These are phyloP conservation scores for Xylaria sp. DNA, from an alignment of 2,329 filamentous ascomycete genomes.

Conservation along the genomic window DNA sequence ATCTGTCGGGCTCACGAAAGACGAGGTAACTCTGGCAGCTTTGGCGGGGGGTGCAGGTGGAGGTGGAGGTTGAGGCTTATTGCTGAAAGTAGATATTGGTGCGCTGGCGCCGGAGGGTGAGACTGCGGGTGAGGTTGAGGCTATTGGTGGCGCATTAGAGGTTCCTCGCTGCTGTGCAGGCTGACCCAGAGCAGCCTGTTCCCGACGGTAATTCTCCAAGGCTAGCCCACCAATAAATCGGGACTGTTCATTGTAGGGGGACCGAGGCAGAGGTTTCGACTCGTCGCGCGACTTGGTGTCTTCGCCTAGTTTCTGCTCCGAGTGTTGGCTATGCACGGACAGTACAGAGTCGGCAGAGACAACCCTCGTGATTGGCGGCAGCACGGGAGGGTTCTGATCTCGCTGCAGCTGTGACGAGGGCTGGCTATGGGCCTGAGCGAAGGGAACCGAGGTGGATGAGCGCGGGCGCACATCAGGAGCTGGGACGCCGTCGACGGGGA, in stretches of 20 bases:
- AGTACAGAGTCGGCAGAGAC: conserved; percentile 54
- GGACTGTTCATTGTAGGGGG: conserved; percentile 53
- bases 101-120: conserved; percentile 43
- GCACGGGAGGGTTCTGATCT: conserved; percentile 46
- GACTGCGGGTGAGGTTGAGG: conserved; percentile 13
- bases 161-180: conserved; percentile 36
- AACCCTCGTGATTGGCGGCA: conserved; percentile 62
- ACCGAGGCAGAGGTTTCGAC: conserved; percentile 47
- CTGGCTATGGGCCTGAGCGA: conserved; percentile 50
- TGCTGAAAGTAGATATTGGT: conserved; percentile 47
- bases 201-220: conserved; percentile 61
- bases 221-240: conserved; percentile 67
- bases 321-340: conserved; percentile 38
- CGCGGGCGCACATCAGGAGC: conserved; percentile 58
- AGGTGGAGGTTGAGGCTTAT: conserved; percentile 42
- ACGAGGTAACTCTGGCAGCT: conserved; percentile 52
- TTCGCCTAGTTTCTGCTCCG: conserved; percentile 14
- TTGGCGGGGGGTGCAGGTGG: conserved; percentile 45
- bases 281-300: conserved; percentile 34
- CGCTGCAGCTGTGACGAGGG: conserved; percentile 50
- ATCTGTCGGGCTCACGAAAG: conserved; percentile 63
- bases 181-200: conserved; percentile 45
- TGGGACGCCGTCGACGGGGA: conserved; percentile 56
- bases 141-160: conserved; percentile 22
- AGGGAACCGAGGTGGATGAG: conserved; percentile 43